Evolutionary conservation across 1,284 basidiomycete genomes (phyloP), one percentile per base, ranked within the genome.

Genomic region (Ustilago trichophora): DNA sequence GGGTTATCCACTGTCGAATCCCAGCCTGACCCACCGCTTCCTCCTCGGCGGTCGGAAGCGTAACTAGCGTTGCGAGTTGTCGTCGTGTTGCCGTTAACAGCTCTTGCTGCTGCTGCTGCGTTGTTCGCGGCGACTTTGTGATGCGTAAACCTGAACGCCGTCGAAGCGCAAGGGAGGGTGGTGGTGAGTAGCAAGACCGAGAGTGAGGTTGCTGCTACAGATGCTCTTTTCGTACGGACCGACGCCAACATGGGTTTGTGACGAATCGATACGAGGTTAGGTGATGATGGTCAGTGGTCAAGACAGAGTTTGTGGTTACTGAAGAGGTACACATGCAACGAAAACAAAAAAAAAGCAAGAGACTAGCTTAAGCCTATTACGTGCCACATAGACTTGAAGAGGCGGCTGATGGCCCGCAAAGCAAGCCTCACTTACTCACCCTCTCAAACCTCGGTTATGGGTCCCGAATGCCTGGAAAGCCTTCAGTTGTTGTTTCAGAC

Each of bases 41-140:
- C 21, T 4, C 40, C 45, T 25, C 25, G 4, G 1, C 49, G 26
- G 40, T 42, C 50, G 3, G 54, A 47, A 24, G 54, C 60, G 54
- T 53, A 57, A 13, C 49, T 57, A 49, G 60, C 54, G 49, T 56
- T 57, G 18, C 54, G 54, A 21, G 50, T 45, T 34, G 29, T 40
- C 16, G 36, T 33, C 35, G 38, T 53, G 26, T 38, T 50, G 36
- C 31, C 13, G 34, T 52, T 64, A 4, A 26, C 50, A 33, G 42
- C 34, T 42, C 36, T 37, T 25, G 35, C 24, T 15, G 29, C 27
- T 25, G 27, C 13, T 29, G 8, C 49, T 24, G n/a, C n/a, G n/a
- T n/a, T n/a, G n/a, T n/a, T n/a, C n/a, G n/a, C 13, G 27, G 7
- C 37, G 7, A 45, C 22, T 42, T 53, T 64, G 36, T 53, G 45